Percentiles rank a stretch among this genome's conserved stretches.
These are phyloP conservation scores for Boletus edulis DNA, from an alignment of 768 basidiomycete genomes.

Conservation along the genomic window DNA sequence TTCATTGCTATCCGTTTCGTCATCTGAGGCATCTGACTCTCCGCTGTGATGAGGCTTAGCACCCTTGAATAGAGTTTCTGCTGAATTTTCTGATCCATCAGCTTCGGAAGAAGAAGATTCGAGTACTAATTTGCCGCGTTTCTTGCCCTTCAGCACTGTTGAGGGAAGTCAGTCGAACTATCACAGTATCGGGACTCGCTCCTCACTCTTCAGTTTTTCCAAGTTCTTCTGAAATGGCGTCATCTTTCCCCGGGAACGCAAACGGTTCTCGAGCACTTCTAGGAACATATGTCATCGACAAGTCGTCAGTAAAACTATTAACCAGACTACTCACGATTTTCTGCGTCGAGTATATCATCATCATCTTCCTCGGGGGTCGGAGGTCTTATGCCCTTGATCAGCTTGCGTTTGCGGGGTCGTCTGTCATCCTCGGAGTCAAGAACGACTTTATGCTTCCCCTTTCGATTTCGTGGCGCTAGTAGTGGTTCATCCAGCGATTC, in stretches of 20 bases:
- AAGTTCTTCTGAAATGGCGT: slow-evolving; percentile 61
- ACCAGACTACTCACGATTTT: slow-evolving; percentile 46
- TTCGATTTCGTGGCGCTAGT: slow-evolving; percentile 16
- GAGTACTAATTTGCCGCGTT: slow-evolving; percentile 36
- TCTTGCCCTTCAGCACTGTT: slow-evolving; percentile 37
- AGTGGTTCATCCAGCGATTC: slow-evolving; percentile 20
- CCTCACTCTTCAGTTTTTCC: slow-evolving; percentile 61
- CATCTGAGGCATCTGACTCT: slow-evolving; percentile 37
- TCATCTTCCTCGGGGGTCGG: slow-evolving; percentile 44
- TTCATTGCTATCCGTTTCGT: slow-evolving; percentile 26
- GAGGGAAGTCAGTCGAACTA: not conserved
- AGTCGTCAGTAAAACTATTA: not conserved
- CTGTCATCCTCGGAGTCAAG: slow-evolving; percentile 37
- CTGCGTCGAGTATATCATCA: slow-evolving; percentile 42
- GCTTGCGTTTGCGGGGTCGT: slow-evolving; percentile 37
- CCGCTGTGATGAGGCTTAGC: slow-evolving; percentile 40
- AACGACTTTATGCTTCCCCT: slow-evolving; percentile 20
- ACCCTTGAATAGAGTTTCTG: slow-evolving; percentile 41
- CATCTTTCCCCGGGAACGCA: slow-evolving; percentile 60
- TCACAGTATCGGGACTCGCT: not conserved
- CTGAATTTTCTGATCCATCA: slow-evolving; percentile 28
- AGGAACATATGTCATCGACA: not conserved
- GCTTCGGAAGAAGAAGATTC: slow-evolving; percentile 34
- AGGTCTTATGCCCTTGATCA: slow-evolving; percentile 43
- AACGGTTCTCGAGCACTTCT: slow-evolving; percentile 65